Percentiles rank a stretch among this genome's conserved stretches.
phyloP scores from a whole-genome alignment of 495 filamentous ascomycete species.

The Bacidia rubella region DNA sequence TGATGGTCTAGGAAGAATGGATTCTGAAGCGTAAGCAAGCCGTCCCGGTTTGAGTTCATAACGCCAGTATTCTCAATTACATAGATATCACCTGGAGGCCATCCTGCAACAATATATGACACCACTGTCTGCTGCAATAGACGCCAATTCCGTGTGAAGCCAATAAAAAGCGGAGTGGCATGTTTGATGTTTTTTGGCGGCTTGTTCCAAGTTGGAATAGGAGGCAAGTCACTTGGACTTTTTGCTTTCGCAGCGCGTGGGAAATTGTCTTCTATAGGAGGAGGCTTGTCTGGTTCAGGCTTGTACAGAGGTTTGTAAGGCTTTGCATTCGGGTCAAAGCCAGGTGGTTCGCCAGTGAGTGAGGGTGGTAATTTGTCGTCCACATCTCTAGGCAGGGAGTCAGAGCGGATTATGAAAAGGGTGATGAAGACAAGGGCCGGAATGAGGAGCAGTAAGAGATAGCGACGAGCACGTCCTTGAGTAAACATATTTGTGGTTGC shows the following conservation, averaged over 20 bases:
- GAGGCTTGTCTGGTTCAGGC: conserved; percentile 1
- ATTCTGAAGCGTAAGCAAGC: conserved; percentile 41
- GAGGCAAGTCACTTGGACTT: conserved; percentile 11
- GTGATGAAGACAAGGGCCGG: conserved; percentile 3
- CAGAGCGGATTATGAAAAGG: conserved; percentile 3
- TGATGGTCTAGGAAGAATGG: conserved; percentile 49
- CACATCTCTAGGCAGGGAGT: not conserved
- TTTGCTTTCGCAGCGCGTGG: conserved; percentile 12
- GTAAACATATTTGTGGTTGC: not conserved
- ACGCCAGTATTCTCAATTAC: conserved; percentile 52
- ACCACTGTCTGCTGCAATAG: conserved; percentile 46
- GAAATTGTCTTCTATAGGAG: conserved; percentile 14
- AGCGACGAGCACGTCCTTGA: conserved; percentile 1
- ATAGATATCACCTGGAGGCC: conserved; percentile 47
- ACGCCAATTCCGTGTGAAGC: conserved; percentile 46
- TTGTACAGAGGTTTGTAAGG: conserved; percentile 2
- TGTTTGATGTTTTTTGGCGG: conserved; percentile 12
- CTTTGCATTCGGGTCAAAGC: conserved; percentile 9
- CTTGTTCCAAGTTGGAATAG: conserved; percentile 16
- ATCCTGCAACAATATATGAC: conserved; percentile 46
- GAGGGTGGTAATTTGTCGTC: not conserved
- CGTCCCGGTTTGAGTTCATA: conserved; percentile 39
- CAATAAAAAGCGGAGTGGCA: conserved; percentile 41
- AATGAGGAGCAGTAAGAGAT: conserved; percentile 2
- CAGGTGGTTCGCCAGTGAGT: not conserved